These are phyloP conservation scores for Dendrobium nobile DNA, from an alignment of 106 monocot species.

Conservation along the genomic window DNA sequence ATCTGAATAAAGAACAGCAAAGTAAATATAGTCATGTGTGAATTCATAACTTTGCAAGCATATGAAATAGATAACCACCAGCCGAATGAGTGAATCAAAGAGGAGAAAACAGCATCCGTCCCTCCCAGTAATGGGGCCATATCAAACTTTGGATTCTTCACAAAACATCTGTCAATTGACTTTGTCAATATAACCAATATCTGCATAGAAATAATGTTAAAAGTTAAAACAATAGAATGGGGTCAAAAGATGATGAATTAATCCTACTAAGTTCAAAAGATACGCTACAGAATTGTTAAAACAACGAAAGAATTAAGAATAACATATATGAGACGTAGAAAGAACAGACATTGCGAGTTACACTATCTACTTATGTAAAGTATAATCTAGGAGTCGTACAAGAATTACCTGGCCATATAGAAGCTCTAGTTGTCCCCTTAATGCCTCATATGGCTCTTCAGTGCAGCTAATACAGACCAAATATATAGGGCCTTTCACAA, in stretches of 20 bases:
- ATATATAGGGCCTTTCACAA: slow-evolving; percentile 98
- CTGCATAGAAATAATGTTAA: slow-evolving; percentile 40
- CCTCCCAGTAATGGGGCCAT: slow-evolving; percentile 94
- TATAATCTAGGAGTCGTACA: background rate
- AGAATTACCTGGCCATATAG: slow-evolving; percentile 80
- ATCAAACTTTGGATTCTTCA: slow-evolving; percentile 95
- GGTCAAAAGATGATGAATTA: background rate
- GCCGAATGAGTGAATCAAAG: slow-evolving; percentile 84
- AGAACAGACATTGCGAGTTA: background rate
- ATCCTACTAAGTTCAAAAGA: background rate
- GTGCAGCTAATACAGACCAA: slow-evolving; percentile 96
- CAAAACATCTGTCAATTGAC: slow-evolving; percentile 91
- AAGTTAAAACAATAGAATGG: slow-evolving; percentile 2
- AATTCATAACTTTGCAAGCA: background rate
- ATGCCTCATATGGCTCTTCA: slow-evolving; percentile 80
- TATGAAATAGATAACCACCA: slow-evolving; percentile 51
- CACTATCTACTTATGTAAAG: background rate
- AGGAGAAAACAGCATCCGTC: slow-evolving; percentile 89
- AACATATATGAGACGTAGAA: background rate
- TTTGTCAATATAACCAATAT: slow-evolving; percentile 94
- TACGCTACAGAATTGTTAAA: background rate
- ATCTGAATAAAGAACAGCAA: background rate
- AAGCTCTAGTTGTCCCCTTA: slow-evolving; percentile 83
- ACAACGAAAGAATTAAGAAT: background rate
- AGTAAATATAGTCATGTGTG: background rate